Percentiles rank a stretch among this genome's conserved stretches.
Evolutionary conservation across 345 rosid genomes (phyloP).

Genomic region (Carallia pectinifolia): DNA sequence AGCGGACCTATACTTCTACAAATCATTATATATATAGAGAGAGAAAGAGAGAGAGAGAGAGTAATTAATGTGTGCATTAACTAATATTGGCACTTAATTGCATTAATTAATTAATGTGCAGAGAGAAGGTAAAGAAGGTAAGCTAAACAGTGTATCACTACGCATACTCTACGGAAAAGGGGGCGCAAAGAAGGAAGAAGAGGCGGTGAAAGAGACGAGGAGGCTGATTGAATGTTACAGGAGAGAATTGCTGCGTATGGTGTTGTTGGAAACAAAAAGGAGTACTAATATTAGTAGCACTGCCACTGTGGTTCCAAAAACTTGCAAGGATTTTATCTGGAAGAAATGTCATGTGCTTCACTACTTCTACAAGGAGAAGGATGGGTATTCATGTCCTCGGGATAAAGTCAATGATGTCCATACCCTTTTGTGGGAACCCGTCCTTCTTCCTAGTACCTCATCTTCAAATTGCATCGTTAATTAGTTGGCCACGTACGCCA

Average conservation of each 20-base stretch:
- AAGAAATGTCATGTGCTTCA: conserved; percentile 5
- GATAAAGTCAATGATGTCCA: conserved; percentile 1
- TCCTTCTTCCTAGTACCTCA: not conserved
- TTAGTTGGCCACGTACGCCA: too few species aligned
- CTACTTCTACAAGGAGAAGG: conserved; percentile 2
- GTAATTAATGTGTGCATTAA: too few species aligned
- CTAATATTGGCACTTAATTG: too few species aligned
- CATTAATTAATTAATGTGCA: not conserved
- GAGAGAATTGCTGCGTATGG: conserved; percentile 15
- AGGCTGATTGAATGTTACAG: conserved; percentile 9
- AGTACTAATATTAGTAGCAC: not conserved
- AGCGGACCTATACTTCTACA: too few species aligned
- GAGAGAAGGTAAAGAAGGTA: conserved; percentile 21
- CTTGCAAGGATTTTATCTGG: conserved; percentile 15
- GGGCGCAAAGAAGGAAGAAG: not conserved
- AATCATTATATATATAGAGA: too few species aligned
- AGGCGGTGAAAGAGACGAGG: conserved; percentile 5
- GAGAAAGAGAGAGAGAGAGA: too few species aligned
- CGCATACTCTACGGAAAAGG: not conserved
- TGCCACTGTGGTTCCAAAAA: conserved; percentile 4
- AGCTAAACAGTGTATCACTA: conserved; percentile 12
- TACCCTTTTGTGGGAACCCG: not conserved
- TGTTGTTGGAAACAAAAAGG: not conserved
- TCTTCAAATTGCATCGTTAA: not conserved
- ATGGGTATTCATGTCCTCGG: not conserved